Conservation (phyloP, 352 stramenopile genomes). For the Peronospora destructor region DNA sequence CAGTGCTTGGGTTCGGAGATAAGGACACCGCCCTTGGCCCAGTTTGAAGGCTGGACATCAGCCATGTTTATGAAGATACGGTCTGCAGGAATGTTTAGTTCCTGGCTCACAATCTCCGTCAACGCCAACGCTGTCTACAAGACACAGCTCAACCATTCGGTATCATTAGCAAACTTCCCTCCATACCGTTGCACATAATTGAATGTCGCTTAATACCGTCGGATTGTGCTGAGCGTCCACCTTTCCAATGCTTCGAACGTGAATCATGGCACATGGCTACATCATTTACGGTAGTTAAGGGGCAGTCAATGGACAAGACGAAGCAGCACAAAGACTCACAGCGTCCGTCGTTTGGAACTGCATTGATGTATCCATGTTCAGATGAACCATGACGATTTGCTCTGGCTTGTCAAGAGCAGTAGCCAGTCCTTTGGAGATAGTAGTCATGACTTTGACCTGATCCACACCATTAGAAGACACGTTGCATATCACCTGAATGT, state of each 20-base stretch:
- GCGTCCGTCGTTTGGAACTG: conserved; percentile 43
- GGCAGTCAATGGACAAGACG: no score
- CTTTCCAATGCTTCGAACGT: conserved; percentile 44
- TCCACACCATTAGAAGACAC: conserved; percentile 30
- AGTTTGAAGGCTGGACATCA: conserved; percentile 43
- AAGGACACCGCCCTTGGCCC: conserved; percentile 34
- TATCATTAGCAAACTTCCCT: neutral
- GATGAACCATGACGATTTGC: conserved; percentile 49
- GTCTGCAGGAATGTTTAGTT: conserved; percentile 30
- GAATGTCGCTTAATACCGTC: conserved; percentile 21
- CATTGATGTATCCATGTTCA: conserved; percentile 47
- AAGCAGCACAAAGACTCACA: conserved; percentile 15
- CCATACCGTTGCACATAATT: neutral
- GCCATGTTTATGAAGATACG: conserved; percentile 57
- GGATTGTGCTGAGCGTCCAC: conserved; percentile 44
- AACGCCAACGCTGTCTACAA: conserved; percentile 37
- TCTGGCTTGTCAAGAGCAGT: conserved; percentile 45
- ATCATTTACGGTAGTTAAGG: neutral
- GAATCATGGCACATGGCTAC: conserved; percentile 54
- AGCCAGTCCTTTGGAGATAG: conserved; percentile 38
- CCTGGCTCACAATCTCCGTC: conserved; percentile 36
- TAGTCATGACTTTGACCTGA: conserved; percentile 23
- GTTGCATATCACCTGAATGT: conserved; percentile 49
- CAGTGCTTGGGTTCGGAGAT: conserved; percentile 31
- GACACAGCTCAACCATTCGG: neutral